Evolutionary conservation across 2,329 filamentous ascomycete genomes (phyloP).

Genomic region (Thelonectria blattea): DNA sequence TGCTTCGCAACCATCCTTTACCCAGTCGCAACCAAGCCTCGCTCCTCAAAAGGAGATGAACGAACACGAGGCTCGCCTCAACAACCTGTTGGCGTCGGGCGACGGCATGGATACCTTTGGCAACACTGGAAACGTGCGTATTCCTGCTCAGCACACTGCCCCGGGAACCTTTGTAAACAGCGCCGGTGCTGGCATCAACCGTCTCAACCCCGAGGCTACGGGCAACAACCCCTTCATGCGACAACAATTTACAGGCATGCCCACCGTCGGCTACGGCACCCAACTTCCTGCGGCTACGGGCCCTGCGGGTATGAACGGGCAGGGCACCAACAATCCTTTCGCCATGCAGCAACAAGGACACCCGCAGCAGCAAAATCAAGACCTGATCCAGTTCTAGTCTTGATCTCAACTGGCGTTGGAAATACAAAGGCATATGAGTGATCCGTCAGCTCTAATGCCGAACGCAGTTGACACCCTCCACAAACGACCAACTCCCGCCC

Average conservation of each 20-base stretch:
- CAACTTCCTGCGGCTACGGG: conserved; percentile 63
- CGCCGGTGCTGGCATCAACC: conserved; percentile 79
- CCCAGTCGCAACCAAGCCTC: conserved; percentile 41
- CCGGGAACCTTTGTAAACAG: conserved; percentile 97
- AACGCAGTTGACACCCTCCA: not conserved
- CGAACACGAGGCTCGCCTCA: conserved; percentile 77
- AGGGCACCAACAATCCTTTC: conserved; percentile 63
- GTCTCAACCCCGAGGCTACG: conserved; percentile 72
- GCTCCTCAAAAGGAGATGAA: conserved; percentile 61
- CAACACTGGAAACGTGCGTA: conserved; percentile 94
- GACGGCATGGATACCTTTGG: conserved; percentile 98
- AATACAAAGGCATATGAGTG: conserved; percentile 1
- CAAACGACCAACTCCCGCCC: not conserved
- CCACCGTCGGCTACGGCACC: conserved; percentile 60
- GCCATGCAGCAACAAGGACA: conserved; percentile 56
- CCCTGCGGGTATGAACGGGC: conserved; percentile 61
- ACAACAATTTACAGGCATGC: conserved; percentile 82
- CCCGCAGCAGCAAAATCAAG: conserved; percentile 57
- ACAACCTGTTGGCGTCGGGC: conserved; percentile 81
- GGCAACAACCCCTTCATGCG: conserved; percentile 90
- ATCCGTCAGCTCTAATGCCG: not conserved
- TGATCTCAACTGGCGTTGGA: conserved; percentile 10
- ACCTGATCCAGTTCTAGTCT: conserved; percentile 67
- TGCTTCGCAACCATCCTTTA: conserved; percentile 41
- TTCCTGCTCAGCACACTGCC: conserved; percentile 94